Evolutionary conservation across 495 filamentous ascomycete species (phyloP), one percentile per base, ranked within the genome.

Genomic region (Hypoxylon rickii): DNA sequence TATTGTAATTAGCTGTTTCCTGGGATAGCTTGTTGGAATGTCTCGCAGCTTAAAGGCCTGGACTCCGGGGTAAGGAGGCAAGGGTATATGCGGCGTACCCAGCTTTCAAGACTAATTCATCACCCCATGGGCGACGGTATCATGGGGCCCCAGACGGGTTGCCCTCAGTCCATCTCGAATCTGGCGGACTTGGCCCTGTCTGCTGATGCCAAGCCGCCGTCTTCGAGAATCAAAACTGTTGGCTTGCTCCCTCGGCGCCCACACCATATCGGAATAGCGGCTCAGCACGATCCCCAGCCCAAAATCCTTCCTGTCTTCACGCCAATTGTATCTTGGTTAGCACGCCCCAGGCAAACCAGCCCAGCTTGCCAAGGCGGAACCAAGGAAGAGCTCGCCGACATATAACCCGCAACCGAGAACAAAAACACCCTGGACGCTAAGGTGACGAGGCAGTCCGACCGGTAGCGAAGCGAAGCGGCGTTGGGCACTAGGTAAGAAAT

Each of bases 351-450:
- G 16, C 32, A 39, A 42, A 11, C 42, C 16, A 44, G 51, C 54
- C 44, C 10, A 38, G 41, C 11, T 3, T 32, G 65, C 65, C 65
- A 68, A 68, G 65, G 55, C 65, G 65, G 65, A 66, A 43, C 32
- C 16, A 24, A 54, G 38, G 55, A 31, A 55, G 20, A 39, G 16
- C 11, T 58, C 33, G 58, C 62, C 65, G 64, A 61, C 20, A 59
- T 17, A 44, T 54, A 13, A 43, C 33, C 55, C 51, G 41, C 34
- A 20, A 18, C 55, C 38, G 50, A 58, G 20, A 22, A 42, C 18
- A 34, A 15, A 20, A 19, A 4, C 10, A 29, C 24, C 4, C n/a
- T n/a, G n/a, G n/a, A n/a, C n/a, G n/a, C n/a, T n/a, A n/a, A n/a
- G n/a, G n/a, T n/a, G n/a, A n/a, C n/a, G n/a, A n/a, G n/a, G n/a